Evolutionary conservation across 2,329 filamentous ascomycete species (phyloP).

Genomic region (Sporothrix pseudoabietina): DNA sequence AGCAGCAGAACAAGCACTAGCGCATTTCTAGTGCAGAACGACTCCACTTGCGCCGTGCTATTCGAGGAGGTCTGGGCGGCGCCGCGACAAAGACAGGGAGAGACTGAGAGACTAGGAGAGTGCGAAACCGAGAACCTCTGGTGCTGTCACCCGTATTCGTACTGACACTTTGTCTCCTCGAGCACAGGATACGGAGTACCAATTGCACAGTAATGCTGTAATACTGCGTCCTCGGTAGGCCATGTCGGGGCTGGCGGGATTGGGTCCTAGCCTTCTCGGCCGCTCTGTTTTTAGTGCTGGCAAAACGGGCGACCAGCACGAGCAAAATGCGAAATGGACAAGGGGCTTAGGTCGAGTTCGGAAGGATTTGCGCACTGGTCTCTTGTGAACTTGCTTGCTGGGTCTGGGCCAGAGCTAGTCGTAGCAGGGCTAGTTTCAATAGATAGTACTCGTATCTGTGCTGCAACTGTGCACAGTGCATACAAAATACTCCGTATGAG

Average conservation of each 20-base stretch:
- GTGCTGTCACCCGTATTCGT: neutral
- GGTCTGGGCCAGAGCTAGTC: neutral
- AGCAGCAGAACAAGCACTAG: slow-evolving; percentile 12
- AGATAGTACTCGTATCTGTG: neutral
- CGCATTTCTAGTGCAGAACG: slow-evolving; percentile 21
- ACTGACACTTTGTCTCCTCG: no score
- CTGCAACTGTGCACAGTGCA: neutral
- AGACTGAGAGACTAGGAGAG: neutral
- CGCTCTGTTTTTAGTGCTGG: neutral
- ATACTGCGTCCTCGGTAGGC: no score
- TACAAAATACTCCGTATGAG: neutral
- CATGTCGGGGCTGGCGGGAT: no score
- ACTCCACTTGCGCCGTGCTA: slow-evolving; percentile 19
- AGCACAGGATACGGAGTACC: no score
- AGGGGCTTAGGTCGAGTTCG: neutral
- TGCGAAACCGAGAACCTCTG: neutral
- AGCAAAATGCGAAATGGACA: neutral
- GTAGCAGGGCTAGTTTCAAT: slow-evolving; percentile 2
- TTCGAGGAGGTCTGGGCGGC: slow-evolving; percentile 27
- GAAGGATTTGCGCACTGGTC: slow-evolving; percentile 13
- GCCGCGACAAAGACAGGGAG: neutral
- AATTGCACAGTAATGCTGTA: no score
- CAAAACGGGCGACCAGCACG: neutral
- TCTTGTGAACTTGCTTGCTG: neutral
- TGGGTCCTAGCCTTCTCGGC: neutral